Evolutionary conservation across 129 eudicot genomes (phyloP).

Genomic region (Smallanthus sonchifolius): DNA sequence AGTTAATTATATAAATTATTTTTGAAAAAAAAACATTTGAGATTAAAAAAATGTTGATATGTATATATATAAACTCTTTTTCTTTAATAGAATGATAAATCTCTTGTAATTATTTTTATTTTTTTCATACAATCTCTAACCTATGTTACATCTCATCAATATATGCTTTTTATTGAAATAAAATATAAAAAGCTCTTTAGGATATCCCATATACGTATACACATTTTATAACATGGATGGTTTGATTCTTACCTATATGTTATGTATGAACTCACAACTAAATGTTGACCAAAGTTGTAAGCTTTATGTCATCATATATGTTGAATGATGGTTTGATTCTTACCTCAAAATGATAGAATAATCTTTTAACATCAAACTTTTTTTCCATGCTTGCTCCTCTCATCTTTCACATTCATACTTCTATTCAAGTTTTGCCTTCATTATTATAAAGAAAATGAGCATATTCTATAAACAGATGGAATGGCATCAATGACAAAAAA

Average conservation of each 20-base stretch:
- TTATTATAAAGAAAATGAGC: not conserved
- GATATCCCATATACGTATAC: too few relatives aligned
- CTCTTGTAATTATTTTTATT: too few relatives aligned
- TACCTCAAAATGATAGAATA: constrained; percentile 22
- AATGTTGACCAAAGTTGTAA: constrained; percentile 5
- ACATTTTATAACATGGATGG: too few relatives aligned
- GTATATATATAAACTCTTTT: too few relatives aligned
- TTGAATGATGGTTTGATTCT: constrained; percentile 19
- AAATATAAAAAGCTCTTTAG: too few relatives aligned
- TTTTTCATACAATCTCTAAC: too few relatives aligned
- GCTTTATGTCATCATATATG: constrained; percentile 12
- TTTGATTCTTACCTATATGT: not conserved
- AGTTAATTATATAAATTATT: too few relatives aligned
- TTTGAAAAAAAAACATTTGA: too few relatives aligned
- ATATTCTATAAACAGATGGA: not conserved
- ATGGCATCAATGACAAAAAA: not conserved
- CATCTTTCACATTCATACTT: constrained; percentile 3
- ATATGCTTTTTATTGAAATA: too few relatives aligned
- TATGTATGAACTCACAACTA: not conserved
- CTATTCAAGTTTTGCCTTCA: not conserved
- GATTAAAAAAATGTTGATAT: too few relatives aligned
- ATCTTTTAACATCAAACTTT: constrained; percentile 6
- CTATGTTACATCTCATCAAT: too few relatives aligned
- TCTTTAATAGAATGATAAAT: too few relatives aligned
- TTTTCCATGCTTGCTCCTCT: constrained; percentile 7